Percentiles rank a stretch among this genome's conserved stretches.
Conservation (phyloP, 2,329 filamentous ascomycete genomes). For the Helotiales sp. region DNA sequence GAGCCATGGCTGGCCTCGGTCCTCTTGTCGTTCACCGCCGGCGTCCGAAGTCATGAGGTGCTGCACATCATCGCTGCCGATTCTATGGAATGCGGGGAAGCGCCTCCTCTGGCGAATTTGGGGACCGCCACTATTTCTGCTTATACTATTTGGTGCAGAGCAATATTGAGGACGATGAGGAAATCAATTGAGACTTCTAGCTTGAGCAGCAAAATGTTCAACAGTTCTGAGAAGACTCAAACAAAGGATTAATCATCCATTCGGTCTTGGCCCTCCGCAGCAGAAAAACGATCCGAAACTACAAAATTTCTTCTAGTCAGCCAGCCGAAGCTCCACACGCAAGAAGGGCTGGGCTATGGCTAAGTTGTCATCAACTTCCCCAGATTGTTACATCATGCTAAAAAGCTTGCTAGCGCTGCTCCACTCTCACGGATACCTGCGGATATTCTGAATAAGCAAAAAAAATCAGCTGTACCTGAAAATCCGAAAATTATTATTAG, state of each 20-base stretch:
- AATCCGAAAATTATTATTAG: slow-evolving; percentile 11
- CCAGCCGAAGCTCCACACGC: not conserved
- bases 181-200: not conserved
- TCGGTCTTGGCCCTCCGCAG: not conserved
- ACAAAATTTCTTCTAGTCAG: not conserved
- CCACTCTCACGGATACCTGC: slow-evolving; percentile 1
- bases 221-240: not conserved
- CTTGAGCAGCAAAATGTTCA: not conserved
- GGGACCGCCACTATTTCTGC: not conserved
- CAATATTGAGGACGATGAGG: not conserved
- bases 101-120: not conserved
- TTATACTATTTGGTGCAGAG: not conserved
- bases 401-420: not conserved
- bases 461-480: slow-evolving; percentile 19
- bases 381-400: slow-evolving; percentile 14
- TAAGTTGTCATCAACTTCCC: not conserved
- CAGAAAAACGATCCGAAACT: not conserved
- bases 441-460: slow-evolving; percentile 6
- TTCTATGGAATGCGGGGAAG: slow-evolving; percentile 1
- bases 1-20: not conserved
- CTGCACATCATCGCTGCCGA: not conserved
- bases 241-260: not conserved
- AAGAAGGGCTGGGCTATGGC: not conserved
- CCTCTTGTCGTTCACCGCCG: not conserved
- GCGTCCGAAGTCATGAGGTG: not conserved